phyloP scores from a whole-genome alignment of 371 early-diverging fungal genomes.

The Mucor circinelloides region DNA sequence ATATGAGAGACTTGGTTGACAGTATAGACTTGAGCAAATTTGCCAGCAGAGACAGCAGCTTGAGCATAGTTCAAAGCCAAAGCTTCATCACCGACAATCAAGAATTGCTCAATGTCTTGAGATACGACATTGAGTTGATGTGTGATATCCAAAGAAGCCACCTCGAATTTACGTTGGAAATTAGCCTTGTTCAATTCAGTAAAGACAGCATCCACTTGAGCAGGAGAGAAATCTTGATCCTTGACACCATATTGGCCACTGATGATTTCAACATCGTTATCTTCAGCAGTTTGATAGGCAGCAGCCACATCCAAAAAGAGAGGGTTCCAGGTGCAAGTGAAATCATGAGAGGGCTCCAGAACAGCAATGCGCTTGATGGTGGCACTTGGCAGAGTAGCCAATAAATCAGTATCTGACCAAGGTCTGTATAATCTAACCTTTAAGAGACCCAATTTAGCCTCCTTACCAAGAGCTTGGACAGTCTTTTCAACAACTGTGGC shows the following conservation, averaged over 20 bases:
- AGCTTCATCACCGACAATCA: constrained; percentile 30
- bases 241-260: constrained; percentile 61
- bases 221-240: constrained; percentile 42
- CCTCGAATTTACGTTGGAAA: constrained; percentile 41
- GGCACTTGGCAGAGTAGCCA: constrained; percentile 52
- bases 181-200: constrained; percentile 24
- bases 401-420: constrained; percentile 58
- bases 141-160: constrained; percentile 21
- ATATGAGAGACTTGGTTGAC: constrained; percentile 31
- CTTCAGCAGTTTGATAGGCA: constrained; percentile 59
- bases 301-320: constrained; percentile 78
- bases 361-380: constrained; percentile 64
- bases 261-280: constrained; percentile 47
- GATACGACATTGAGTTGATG: constrained; percentile 4
- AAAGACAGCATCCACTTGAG: constrained; percentile 52
- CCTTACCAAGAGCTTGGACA: constrained; percentile 23
- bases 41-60: constrained; percentile 14
- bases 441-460: constrained; percentile 58
- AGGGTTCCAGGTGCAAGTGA: constrained; percentile 73
- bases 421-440: constrained; percentile 72
- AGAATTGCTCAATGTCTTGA: constrained; percentile 16
- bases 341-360: constrained; percentile 69
- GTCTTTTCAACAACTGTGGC: constrained; percentile 54
- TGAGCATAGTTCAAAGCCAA: constrained; percentile 27
- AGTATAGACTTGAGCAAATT: constrained; percentile 35